phyloP scores from a whole-genome alignment of 2,329 filamentous ascomycete genomes.

The Capronia coronata region DNA sequence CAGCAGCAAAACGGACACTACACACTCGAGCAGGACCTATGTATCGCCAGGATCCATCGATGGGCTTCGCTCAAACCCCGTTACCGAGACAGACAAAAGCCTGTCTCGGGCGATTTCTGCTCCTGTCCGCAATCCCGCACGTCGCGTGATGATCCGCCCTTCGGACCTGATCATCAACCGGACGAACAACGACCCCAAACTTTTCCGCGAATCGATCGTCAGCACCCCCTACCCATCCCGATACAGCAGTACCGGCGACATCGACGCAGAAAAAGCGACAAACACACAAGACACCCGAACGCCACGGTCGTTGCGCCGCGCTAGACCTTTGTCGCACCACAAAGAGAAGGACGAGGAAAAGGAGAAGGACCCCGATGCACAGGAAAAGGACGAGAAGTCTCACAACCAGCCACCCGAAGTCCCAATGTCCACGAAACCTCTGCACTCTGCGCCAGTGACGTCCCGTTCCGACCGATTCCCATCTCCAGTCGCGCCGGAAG shows the following conservation, averaged over 20 bases:
- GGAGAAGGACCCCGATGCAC: not conserved
- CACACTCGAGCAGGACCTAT: slow-evolving; percentile 9
- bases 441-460: not conserved
- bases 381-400: slow-evolving; percentile 4
- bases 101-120: slow-evolving; percentile 26
- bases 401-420: slow-evolving; percentile 8
- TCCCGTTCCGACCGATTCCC: slow-evolving; percentile 24
- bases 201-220: slow-evolving; percentile 26
- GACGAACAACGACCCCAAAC: slow-evolving; percentile 13
- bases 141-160: slow-evolving; percentile 28
- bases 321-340: slow-evolving; percentile 10
- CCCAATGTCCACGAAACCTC: slow-evolving; percentile 14
- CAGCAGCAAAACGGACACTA: slow-evolving; percentile 1
- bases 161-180: slow-evolving; percentile 24
- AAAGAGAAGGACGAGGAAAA: slow-evolving; percentile 6
- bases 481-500: slow-evolving; percentile 23
- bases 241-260: slow-evolving; percentile 20
- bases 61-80: slow-evolving; percentile 24
- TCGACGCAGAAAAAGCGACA: slow-evolving; percentile 3
- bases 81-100: slow-evolving; percentile 14
- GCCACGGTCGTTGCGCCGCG: slow-evolving; percentile 2
- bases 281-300: not conserved
- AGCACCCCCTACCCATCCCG: slow-evolving; percentile 27
- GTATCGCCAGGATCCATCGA: slow-evolving; percentile 17
- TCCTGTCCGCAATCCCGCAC: slow-evolving; percentile 21